Percentiles rank a stretch among this genome's conserved stretches.
Evolutionary conservation across 2,329 filamentous ascomycete species (phyloP).

Genomic region (Pyricularia grisea): DNA sequence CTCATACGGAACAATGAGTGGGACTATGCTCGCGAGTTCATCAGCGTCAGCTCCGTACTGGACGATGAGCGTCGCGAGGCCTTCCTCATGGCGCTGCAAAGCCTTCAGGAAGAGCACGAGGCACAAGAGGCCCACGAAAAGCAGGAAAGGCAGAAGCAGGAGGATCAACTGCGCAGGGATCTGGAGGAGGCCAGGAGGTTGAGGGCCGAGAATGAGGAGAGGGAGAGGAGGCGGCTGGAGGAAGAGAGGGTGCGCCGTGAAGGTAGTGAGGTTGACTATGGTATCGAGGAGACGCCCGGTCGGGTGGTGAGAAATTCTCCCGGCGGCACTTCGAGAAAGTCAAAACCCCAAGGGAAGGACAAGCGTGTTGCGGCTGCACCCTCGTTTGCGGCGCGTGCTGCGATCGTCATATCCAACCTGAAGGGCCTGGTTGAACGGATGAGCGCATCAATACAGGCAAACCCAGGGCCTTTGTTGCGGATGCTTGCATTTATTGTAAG

Average conservation of each 20-base stretch:
- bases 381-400: constrained; percentile 37
- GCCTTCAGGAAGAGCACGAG: constrained; percentile 73
- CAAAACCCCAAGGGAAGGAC: constrained; percentile 20
- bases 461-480: constrained; percentile 46
- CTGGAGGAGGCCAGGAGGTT: constrained; percentile 47
- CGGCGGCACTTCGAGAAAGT: constrained; percentile 4
- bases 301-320: constrained; percentile 16
- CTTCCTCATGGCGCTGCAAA: constrained; percentile 78
- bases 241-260: constrained; percentile 40
- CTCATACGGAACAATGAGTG: constrained; percentile 91
- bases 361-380: constrained; percentile 21
- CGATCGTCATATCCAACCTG: constrained; percentile 42
- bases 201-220: constrained; percentile 49
- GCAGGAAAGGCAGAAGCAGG: constrained; percentile 46
- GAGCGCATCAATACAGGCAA: constrained; percentile 40
- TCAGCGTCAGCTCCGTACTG: constrained; percentile 73
- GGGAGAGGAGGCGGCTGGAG: constrained; percentile 40
- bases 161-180: constrained; percentile 46
- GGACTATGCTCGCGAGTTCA: constrained; percentile 91
- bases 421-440: constrained; percentile 41
- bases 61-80: constrained; percentile 88
- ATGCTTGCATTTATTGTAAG: constrained; percentile 73
- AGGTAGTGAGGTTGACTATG: constrained; percentile 58
- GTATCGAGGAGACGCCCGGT: constrained; percentile 47
- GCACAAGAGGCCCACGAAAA: constrained; percentile 57